phyloP scores from a whole-genome alignment of 352 stramenopile species.

The Phytophthora multivora region DNA sequence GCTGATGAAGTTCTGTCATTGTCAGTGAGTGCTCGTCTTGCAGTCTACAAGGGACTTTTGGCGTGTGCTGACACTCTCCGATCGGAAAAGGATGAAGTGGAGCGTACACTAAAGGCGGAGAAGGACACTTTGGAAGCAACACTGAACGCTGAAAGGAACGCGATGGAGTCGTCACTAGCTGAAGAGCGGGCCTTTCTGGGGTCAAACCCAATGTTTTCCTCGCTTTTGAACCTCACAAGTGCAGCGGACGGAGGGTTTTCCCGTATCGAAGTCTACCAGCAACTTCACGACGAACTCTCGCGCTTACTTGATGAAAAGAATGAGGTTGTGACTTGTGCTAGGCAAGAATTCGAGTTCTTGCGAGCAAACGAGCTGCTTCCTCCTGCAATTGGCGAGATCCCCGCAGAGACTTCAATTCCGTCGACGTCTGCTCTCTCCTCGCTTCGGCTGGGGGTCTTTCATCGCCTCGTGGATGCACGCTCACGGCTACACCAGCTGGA shows the following conservation, averaged over 20 bases:
- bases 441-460: constrained; percentile 25
- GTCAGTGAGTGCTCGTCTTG: constrained; percentile 20
- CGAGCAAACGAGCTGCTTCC: constrained; percentile 7
- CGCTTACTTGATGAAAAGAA: constrained; percentile 18
- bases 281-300: constrained; percentile 20
- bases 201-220: constrained; percentile 21
- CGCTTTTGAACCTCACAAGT: background rate
- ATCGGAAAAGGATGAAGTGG: constrained; percentile 15
- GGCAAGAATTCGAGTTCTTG: constrained; percentile 25
- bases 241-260: constrained; percentile 1
- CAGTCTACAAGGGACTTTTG: constrained; percentile 37
- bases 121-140: constrained; percentile 11
- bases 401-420: background rate
- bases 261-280: constrained; percentile 23
- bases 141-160: too few species aligned
- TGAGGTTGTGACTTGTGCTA: constrained; percentile 1
- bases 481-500: constrained; percentile 9
- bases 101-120: constrained; percentile 1
- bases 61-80: constrained; percentile 4
- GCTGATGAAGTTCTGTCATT: background rate
- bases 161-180: too few species aligned
- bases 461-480: constrained; percentile 13
- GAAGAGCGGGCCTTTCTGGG: constrained; percentile 24
- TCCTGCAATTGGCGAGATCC: background rate
- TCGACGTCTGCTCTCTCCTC: constrained; percentile 13